Base-by-base conservation (phyloP, 495 filamentous ascomycete genomes). In the Penicillium mononematosum region DNA sequence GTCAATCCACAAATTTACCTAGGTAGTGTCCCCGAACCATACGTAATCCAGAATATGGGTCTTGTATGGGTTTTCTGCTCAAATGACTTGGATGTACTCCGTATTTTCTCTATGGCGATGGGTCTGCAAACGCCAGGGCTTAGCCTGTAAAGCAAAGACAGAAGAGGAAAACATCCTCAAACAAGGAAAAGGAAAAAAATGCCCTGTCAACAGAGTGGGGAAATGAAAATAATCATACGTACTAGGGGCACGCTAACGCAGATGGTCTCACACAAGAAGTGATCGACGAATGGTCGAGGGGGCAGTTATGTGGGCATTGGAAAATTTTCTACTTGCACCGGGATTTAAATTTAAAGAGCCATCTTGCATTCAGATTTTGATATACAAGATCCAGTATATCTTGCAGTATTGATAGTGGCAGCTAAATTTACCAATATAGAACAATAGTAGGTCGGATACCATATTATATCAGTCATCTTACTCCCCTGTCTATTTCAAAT, bases 271-370 rank as follows among this genome's bases (percentile, higher is more conserved):
- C 60, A 59, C 53, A 49, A 38, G 56, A 64, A 58, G 55, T 71
- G 72, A 74, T 72, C 68, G 66, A 68, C 72, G 62, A 74, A 75
- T 73, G 57, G 66, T 53, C 29, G 50, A 56, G 58, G 54, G 41
- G 27, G 59, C 51, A 25, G 50, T 58, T 34, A 45, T 52, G 59
- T 51, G 48, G 55, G 36, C 36, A 43, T 58, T 59, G 43, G 56
- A 60, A 60, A 53, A 32, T 56, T 61, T 53, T 47, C 42, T 38
- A 31, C 11, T 57, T 34, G 25, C 9, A 11, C 45, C 14, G 22
- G 22, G 22, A 48, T 34, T 48, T 32, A 34, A 34, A 32, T 48
- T 12, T 25, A 25, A 48, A 39, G 14, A n/a, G 24, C 29, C 44
- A 19, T 7, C 45, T 20, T 32, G 19, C 27, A 32, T 29, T 47